Conservation (phyloP, 768 basidiomycete genomes). For the Naganishia vishniacii region DNA sequence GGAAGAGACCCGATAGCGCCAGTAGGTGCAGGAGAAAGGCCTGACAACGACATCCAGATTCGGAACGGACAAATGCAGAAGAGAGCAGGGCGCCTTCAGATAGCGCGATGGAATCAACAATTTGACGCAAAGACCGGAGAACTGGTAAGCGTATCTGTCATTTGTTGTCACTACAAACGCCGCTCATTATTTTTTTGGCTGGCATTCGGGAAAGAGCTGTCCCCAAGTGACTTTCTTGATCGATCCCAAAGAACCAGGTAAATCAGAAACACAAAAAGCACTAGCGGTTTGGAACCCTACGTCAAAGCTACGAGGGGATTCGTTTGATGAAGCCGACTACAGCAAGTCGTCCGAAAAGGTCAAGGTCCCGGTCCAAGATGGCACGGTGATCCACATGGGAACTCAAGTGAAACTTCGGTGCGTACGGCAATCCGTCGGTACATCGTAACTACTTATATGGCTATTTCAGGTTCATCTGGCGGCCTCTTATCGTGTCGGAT, state of each 20-base stretch:
- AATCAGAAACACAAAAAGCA: not conserved
- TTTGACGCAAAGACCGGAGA: slow-evolving; percentile 1
- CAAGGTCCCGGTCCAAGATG: slow-evolving; percentile 3
- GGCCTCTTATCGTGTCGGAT: slow-evolving; percentile 13
- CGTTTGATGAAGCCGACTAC: slow-evolving; percentile 11
- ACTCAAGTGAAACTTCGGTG: slow-evolving; percentile 4
- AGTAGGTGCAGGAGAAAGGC: not conserved
- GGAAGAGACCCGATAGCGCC: not conserved
- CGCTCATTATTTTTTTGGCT: too few species aligned
- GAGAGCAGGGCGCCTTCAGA: not conserved
- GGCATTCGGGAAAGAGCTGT: not conserved
- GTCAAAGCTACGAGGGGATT: not conserved
- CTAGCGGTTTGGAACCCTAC: slow-evolving; percentile 4
- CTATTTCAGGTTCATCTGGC: slow-evolving; percentile 16
- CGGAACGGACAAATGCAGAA: not conserved
- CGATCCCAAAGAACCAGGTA: not conserved
- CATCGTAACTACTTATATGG: not conserved
- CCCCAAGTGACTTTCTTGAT: not conserved
- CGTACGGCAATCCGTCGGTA: not conserved
- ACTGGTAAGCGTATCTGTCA: too few species aligned
- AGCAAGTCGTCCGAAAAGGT: not conserved
- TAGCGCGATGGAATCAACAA: slow-evolving; percentile 12
- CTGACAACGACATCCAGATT: slow-evolving; percentile 4
- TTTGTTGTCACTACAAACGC: too few species aligned
- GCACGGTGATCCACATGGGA: not conserved